Evolutionary conservation across 1,284 basidiomycete genomes (phyloP).

Genomic region (Papiliotrema nemorosa): DNA sequence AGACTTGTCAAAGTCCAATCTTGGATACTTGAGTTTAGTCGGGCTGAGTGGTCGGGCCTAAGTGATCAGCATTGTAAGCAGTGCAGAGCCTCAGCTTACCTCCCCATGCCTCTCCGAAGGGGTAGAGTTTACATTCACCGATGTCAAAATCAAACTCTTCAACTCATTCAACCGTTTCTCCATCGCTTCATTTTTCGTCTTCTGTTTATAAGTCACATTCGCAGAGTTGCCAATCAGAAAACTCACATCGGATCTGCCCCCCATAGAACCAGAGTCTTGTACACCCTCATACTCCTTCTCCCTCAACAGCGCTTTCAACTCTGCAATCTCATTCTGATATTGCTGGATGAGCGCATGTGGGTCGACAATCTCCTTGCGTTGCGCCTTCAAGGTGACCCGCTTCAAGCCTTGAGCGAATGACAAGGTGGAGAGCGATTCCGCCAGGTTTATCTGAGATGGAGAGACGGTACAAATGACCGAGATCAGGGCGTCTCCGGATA

Average conservation of each 20-base stretch:
- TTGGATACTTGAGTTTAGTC: slow-evolving; percentile 58
- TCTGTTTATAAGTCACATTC: slow-evolving; percentile 7
- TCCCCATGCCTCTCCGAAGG: slow-evolving; percentile 1
- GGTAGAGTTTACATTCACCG: slow-evolving; percentile 66
- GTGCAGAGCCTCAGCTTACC: slow-evolving; percentile 8
- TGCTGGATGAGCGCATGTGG: slow-evolving; percentile 82
- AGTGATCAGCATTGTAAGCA: neutral
- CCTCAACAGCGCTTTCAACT: slow-evolving; percentile 54
- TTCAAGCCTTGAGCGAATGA: slow-evolving; percentile 66
- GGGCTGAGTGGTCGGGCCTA: slow-evolving; percentile 71
- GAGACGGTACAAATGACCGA: slow-evolving; percentile 96
- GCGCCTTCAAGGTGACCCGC: slow-evolving; percentile 67
- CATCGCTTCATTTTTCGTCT: slow-evolving; percentile 62
- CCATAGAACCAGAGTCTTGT: slow-evolving; percentile 53
- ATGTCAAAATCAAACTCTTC: slow-evolving; percentile 80
- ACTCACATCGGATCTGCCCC: slow-evolving; percentile 65
- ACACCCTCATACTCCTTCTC: slow-evolving; percentile 50
- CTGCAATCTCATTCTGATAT: slow-evolving; percentile 86
- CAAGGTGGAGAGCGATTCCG: slow-evolving; percentile 77
- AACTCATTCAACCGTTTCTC: slow-evolving; percentile 77
- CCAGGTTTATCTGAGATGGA: slow-evolving; percentile 64
- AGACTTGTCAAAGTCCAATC: slow-evolving; percentile 71
- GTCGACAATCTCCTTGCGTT: slow-evolving; percentile 89
- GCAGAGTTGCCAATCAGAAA: slow-evolving; percentile 52
- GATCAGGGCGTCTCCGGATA: slow-evolving; percentile 91